Evolutionary conservation across 2,329 filamentous ascomycete genomes (phyloP).

Genomic region (Microsporum ferrugineum): DNA sequence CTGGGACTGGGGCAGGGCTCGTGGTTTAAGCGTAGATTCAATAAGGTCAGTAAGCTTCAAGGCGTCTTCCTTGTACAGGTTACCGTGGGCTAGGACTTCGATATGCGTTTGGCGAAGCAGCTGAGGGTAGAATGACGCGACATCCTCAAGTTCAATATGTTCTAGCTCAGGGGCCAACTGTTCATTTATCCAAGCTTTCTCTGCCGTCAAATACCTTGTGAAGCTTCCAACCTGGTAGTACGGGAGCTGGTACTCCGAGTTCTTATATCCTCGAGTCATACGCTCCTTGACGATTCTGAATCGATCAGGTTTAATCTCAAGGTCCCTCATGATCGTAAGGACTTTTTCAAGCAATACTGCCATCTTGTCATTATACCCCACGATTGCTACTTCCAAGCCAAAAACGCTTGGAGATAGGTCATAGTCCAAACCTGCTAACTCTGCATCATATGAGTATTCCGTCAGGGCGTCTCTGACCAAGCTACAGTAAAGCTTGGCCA

Average conservation of each 20-base stretch:
- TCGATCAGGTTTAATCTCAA: conserved; percentile 73
- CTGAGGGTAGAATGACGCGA: conserved; percentile 67
- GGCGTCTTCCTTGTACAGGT: conserved; percentile 87
- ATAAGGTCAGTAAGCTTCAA: conserved; percentile 73
- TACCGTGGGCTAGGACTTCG: conserved; percentile 80
- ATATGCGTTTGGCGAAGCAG: conserved; percentile 74
- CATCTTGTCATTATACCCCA: conserved; percentile 95
- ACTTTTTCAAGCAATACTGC: conserved; percentile 83
- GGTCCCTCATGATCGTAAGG: conserved; percentile 66
- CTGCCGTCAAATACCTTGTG: conserved; percentile 65
- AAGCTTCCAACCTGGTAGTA: conserved; percentile 81
- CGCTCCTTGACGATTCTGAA: conserved; percentile 89
- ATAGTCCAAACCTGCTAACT: conserved; percentile 81
- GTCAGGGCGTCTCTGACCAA: conserved; percentile 78
- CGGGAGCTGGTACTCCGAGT: conserved; percentile 78
- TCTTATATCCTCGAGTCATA: conserved; percentile 62
- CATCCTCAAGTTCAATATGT: conserved; percentile 59
- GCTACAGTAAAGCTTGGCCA: conserved; percentile 69
- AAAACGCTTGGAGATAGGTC: conserved; percentile 59
- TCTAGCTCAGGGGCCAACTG: conserved; percentile 68
- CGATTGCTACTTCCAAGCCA: conserved; percentile 66
- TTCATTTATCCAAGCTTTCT: conserved; percentile 66
- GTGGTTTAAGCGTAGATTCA: conserved; percentile 64
- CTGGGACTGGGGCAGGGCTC: conserved; percentile 61
- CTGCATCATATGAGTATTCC: conserved; percentile 92